Base-by-base conservation (phyloP, 352 stramenopile species). In the Nothophytophthora sp. region DNA sequence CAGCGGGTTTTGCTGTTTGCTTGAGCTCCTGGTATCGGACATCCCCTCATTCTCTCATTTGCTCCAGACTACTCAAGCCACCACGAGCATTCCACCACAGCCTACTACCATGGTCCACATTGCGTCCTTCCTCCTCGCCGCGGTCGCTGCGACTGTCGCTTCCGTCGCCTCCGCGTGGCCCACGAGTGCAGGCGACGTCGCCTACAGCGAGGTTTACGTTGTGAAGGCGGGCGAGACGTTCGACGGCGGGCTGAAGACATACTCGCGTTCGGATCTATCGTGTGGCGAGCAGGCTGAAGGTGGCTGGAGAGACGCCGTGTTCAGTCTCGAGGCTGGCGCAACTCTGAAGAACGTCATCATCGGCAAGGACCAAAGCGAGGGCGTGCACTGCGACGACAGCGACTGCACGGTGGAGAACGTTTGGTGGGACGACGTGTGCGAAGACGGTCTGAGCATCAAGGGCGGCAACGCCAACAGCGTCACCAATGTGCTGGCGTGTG, bases 231-330 rank as follows among this genome's bases (percentile, higher is more conserved):
- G 60, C 5, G 42, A 51, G 10, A 55, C 53, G 37, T 78, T 76
- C 37, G 73, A 81, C 42, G 73, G 73, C 32, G 60, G 69, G n/a
- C 73, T 74, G 60, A 67, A 82, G 62, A 86, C 67, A 19, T 86
- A 81, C 63, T 55, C 82, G 27, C 70, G 63, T 20, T 74, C 63
- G 28, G 50, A 78, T 43, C 60, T 76, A 25, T 53, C 29, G 47
- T 82, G 71, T 48, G 37, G 63, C 2, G 55, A 42, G 27, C 55
- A 64, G 40, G 50, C 48, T 5, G 60, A 66, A 37, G 51, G 45
- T 25, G 39, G 33, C 10, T 40, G 38, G 18, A 46, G 25, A 5
- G 51, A 62, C 28, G 58, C 63, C 16, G 49, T 72, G 20, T 72
- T 72, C 50, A 45, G 46, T 16, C 34, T 72, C 27, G 47, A 65